phyloP scores from a whole-genome alignment of 2,329 filamentous ascomycete species.

The Colletotrichum chrysophilum region DNA sequence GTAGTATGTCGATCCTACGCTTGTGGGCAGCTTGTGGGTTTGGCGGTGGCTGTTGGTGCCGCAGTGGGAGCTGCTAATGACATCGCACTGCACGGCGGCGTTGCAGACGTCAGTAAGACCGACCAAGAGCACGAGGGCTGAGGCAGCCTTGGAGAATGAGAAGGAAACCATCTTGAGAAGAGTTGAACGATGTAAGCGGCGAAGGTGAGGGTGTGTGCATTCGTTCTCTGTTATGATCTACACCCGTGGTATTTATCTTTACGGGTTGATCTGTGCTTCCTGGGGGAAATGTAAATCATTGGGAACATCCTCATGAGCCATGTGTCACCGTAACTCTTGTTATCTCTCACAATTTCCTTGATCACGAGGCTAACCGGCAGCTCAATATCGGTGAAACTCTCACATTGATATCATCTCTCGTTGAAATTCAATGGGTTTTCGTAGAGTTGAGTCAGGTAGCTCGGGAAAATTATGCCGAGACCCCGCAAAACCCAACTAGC shows the following conservation, averaged over 20 bases:
- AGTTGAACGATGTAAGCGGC: not conserved
- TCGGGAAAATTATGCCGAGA: not conserved
- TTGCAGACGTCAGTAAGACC: not conserved
- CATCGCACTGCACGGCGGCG: not conserved
- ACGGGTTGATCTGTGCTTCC: not conserved
- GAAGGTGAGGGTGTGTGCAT: not conserved
- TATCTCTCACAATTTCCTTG: not conserved
- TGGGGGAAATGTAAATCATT: not conserved
- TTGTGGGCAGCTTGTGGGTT: not conserved
- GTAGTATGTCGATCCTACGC: not conserved
- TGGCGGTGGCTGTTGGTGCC: not conserved
- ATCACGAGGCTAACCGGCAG: not conserved
- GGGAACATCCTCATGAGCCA: not conserved
- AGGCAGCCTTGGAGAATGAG: not conserved
- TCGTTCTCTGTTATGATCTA: not conserved
- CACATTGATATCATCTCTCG: not conserved
- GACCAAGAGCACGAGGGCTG: not conserved
- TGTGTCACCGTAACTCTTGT: not conserved
- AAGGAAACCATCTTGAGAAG: not conserved
- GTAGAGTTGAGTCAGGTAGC: not conserved
- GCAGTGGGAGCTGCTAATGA: not conserved
- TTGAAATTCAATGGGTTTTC: not conserved
- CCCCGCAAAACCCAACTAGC: not conserved
- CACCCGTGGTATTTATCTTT: not conserved
- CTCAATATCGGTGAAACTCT: not conserved